Percentiles rank a stretch among this genome's conserved stretches.
Evolutionary conservation across 306 rosid genomes (phyloP).

Genomic region (Citrullus mucosospermus): DNA sequence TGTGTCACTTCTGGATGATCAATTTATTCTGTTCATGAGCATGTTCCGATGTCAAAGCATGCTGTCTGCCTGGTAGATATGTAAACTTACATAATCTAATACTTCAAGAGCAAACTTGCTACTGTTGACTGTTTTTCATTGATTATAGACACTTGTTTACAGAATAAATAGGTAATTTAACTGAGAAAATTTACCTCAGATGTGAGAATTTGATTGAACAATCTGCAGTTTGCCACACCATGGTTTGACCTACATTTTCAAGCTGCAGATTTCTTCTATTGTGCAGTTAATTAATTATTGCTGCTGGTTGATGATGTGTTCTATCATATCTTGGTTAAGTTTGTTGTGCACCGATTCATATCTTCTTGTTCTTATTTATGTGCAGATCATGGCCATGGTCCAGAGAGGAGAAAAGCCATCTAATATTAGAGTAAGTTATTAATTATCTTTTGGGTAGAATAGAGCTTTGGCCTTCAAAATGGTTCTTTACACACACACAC

Average conservation of each 20-base stretch:
- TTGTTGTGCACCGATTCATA: not conserved
- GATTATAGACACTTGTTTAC: not conserved
- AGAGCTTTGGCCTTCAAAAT: not conserved
- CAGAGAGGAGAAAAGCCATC: slow-evolving; percentile 89
- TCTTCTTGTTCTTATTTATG: slow-evolving; percentile 4
- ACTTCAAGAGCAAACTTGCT: not conserved
- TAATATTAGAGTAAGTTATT: slow-evolving; percentile 54
- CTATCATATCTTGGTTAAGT: not conserved
- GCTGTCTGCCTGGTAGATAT: not conserved
- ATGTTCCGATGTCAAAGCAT: not conserved
- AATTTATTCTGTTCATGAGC: not conserved
- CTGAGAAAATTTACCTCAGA: not conserved
- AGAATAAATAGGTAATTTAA: not conserved
- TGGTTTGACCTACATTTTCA: not conserved
- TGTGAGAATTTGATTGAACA: not conserved
- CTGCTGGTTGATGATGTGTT: not conserved
- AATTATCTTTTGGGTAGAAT: not conserved
- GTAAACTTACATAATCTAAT: not conserved
- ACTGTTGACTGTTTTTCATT: not conserved
- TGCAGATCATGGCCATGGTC: slow-evolving; percentile 85
- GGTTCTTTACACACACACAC: not conserved
- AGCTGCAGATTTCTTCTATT: not conserved
- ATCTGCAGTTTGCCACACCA: not conserved
- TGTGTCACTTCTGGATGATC: not conserved
- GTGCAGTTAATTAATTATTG: not conserved